Base-by-base conservation (phyloP, 805 yeast species). In the Sugiyamaella valdiviana region DNA sequence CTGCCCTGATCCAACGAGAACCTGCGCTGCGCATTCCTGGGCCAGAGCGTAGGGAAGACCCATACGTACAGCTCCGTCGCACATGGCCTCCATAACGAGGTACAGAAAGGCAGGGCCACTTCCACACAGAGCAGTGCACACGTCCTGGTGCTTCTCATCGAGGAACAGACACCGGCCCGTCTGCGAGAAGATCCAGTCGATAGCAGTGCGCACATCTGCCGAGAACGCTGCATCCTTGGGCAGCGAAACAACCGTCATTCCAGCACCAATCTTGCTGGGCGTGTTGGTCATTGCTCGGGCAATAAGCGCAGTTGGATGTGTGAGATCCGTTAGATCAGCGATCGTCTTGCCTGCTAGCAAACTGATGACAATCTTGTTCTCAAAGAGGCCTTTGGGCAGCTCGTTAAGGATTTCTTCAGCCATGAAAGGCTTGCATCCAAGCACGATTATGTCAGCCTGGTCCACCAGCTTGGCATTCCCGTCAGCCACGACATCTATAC, bases 251-350 rank as follows among this genome's bases (percentile, higher is more conserved):
- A 88, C 89, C 9, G 98, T 96, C 75, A 91, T 88, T 45, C 98
- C 99, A 57, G 82, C 79, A 19, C 97, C 96, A 65, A 78, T 86
- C 64, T 83, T 82, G 16, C 96, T 95, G 2, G 99, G 97, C 0
- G 99, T 93, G 69, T 91, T 93, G 41, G 99, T 91, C 95, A 95
- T 90, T n/a, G 95, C 95, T 54, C 95, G 77, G 19, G 95, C 86
- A 26, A 91, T 80, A 50, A 73, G 70, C 5, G 74, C 70, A 55
- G 62, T 51, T 45, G 53, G 56, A 54, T 56, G 49, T 44, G 63
- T 51, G 58, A 79, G 76, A 1, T 64, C 60, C 16, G 63, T 53
- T 57, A 89, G 73, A 63, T 85, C 85, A 16, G 72, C 80, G 52
- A 90, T 81, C 15, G 95, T 86, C 78, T 88, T 85, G 12, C 99